Evolutionary conservation across 768 basidiomycete genomes (phyloP).

Genomic region (Daedaleopsis nitida): DNA sequence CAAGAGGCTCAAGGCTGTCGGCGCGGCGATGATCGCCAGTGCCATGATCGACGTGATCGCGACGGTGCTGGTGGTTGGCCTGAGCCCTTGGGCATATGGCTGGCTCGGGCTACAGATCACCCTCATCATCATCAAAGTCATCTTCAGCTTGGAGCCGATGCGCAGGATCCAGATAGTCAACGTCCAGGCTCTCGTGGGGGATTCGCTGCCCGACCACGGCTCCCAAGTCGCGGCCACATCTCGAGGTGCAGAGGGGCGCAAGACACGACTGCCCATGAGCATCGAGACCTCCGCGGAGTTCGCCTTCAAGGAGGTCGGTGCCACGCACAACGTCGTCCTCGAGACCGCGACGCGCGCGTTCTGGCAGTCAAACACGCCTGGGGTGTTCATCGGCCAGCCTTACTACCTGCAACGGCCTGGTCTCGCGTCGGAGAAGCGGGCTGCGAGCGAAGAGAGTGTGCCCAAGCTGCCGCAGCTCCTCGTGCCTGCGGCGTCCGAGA

Average conservation of each 20-base stretch:
- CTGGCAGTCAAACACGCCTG: constrained; percentile 6
- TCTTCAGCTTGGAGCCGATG: constrained; percentile 11
- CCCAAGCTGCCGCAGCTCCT: neutral
- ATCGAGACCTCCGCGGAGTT: neutral
- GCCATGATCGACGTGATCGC: constrained; percentile 7
- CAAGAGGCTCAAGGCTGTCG: neutral
- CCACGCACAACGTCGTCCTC: neutral
- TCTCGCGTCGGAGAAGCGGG: neutral
- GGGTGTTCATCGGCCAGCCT: constrained; percentile 8
- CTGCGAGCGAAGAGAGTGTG: neutral
- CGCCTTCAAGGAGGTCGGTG: constrained; percentile 2
- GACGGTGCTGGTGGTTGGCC: constrained; percentile 7
- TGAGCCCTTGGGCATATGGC: constrained; percentile 8
- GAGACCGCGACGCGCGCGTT: neutral
- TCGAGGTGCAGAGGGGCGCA: neutral
- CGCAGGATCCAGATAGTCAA: constrained; percentile 3
- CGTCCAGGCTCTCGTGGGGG: neutral
- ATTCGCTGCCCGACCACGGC: neutral
- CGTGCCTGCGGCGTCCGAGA: neutral
- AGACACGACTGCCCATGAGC: constrained; percentile 4
- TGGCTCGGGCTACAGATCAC: constrained; percentile 2
- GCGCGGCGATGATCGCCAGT: constrained; percentile 4
- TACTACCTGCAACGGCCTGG: constrained; percentile 5
- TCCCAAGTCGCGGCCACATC: neutral
- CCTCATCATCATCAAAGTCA: constrained; percentile 2